These are phyloP conservation scores for Colletotrichum tofieldiae DNA, from an alignment of 2,329 filamentous ascomycete species.

Conservation along the genomic window DNA sequence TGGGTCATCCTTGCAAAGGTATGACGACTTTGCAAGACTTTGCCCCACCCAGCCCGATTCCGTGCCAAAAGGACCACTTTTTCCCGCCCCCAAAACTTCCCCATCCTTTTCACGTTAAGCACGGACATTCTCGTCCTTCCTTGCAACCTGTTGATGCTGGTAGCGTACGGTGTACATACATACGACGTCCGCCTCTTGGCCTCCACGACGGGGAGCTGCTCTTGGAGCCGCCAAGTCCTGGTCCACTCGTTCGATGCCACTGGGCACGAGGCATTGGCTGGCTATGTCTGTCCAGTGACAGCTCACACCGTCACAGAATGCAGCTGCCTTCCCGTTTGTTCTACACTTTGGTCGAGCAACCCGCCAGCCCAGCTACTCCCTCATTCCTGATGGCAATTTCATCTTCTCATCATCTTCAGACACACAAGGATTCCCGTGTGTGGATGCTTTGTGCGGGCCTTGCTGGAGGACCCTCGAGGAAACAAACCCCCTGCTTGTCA, in stretches of 20 bases:
- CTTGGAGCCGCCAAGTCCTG: slow-evolving; percentile 2
- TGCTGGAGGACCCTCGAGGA: neutral
- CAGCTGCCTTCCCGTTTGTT: neutral
- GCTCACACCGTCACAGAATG: neutral
- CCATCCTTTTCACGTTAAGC: slow-evolving; percentile 9
- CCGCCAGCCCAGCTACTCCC: neutral
- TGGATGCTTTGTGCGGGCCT: slow-evolving; percentile 14
- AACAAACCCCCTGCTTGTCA: slow-evolving; percentile 24
- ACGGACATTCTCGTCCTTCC: slow-evolving; percentile 1
- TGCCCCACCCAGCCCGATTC: slow-evolving; percentile 6
- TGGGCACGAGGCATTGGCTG: neutral
- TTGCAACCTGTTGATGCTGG: neutral
- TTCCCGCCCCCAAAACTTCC: slow-evolving; percentile 34
- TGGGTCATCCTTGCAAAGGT: slow-evolving; percentile 39
- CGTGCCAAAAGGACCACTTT: slow-evolving; percentile 30
- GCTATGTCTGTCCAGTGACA: neutral
- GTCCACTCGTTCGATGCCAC: neutral
- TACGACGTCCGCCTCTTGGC: neutral
- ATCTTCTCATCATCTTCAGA: neutral
- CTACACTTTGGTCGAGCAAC: neutral
- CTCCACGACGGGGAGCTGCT: neutral
- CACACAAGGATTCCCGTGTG: slow-evolving; percentile 19
- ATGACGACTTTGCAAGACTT: slow-evolving; percentile 38
- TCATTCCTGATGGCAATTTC: neutral
- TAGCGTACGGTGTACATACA: neutral